phyloP scores from a whole-genome alignment of 257 asterid species.

The Solanum habrochaites region DNA sequence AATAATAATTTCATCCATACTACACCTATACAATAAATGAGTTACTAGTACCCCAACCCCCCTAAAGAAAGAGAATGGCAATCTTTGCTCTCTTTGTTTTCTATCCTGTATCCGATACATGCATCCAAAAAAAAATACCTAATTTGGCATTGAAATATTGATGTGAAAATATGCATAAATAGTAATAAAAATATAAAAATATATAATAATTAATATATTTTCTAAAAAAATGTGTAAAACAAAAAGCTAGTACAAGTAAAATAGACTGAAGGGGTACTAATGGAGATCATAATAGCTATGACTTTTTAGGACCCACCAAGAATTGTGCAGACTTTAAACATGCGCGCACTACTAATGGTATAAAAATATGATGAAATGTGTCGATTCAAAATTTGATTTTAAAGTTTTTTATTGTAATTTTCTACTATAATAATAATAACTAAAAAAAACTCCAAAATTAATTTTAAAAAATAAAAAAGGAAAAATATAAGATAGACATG shows the following conservation, averaged over 20 bases:
- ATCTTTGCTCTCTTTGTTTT: not conserved
- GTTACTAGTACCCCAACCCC: not conserved
- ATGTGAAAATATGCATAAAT: not conserved
- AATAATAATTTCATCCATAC: too few species aligned
- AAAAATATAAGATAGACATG: too few species aligned
- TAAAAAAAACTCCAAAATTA: too few species aligned
- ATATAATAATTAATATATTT: too few species aligned
- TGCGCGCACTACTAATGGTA: not conserved
- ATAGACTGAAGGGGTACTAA: not conserved
- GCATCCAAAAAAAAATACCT: not conserved
- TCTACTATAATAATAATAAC: too few species aligned
- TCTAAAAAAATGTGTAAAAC: not conserved
- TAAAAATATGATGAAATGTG: not conserved
- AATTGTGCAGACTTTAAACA: not conserved
- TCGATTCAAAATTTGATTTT: not conserved
- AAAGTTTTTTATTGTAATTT: too few species aligned
- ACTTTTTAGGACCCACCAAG: not conserved
- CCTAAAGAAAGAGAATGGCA: not conserved
- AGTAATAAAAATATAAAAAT: not conserved
- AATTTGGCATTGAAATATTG: not conserved
- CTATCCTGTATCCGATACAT: too few species aligned
- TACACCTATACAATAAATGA: not conserved
- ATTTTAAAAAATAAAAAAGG: too few species aligned
- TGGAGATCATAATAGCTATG: not conserved
- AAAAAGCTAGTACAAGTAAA: not conserved